Base-by-base conservation (phyloP, 352 stramenopile species). In the Pythium phragmitis region DNA sequence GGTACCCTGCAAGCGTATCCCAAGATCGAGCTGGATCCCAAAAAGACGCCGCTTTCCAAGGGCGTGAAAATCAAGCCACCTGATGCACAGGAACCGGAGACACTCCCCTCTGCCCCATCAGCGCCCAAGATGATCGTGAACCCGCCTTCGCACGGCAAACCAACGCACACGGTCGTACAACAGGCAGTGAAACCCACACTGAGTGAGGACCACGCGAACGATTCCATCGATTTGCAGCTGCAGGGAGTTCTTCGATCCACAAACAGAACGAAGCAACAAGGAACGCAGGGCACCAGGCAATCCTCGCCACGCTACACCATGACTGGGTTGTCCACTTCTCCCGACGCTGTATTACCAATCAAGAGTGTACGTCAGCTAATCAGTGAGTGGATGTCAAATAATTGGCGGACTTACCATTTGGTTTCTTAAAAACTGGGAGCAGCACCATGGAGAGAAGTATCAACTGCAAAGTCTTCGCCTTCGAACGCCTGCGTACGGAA, bases 1-100 rank as follows among this genome's bases (percentile, higher is more conserved):
- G 79, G 77, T 14, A 75, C 74, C 16, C 83, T 82, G 47, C 64
- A 80, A 23, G 67, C 53, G 33, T 83, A 74, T 46, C 70, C 77
- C 4, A 72, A 62, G 26, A 69, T 87, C 12, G 63, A 71, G 51
- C 46, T 87, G 36, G 67, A 87, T 57, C 69, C 77, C 2, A 64
- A 72, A 34, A 80, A 67, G 42, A 80, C 76, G 21, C 59, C 60
- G 21, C 67, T 89, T 2, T 49, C 74, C 2, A 84, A 84, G 54
- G 77, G 80, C 7, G 80, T 89, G 37, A 69, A 66, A 7, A 23
- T 87, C 6, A 76, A 75, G 47, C 52, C 39, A 26, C 30, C 53
- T 2, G 30, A 53, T n/a, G 4, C 30, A 49, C 23, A 41, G 34
- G 34, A 39, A 5, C 7, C 33, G 9, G 42, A 41, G 9, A 21